Percentiles rank a stretch among this genome's conserved stretches.
phyloP scores from a whole-genome alignment of 2,329 filamentous ascomycete species.

The Colletotrichum sp. region DNA sequence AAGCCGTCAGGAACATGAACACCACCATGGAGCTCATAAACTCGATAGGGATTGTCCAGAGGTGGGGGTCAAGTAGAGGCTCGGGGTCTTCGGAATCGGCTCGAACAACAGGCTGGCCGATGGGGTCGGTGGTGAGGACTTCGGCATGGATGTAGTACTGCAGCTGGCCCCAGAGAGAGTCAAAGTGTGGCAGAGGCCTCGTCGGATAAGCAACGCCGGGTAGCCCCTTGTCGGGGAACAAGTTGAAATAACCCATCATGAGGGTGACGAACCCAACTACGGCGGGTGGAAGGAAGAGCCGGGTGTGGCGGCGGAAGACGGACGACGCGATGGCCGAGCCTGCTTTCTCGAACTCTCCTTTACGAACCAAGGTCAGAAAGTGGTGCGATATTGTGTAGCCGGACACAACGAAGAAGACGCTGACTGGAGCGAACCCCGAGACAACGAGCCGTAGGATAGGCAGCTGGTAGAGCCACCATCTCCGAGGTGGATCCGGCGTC shows the following conservation, averaged over 20 bases:
- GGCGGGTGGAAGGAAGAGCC: conserved; percentile 13
- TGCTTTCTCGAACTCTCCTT: neutral
- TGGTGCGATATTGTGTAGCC: conserved; percentile 38
- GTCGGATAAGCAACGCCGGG: conserved; percentile 27
- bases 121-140: conserved; percentile 16
- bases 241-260: conserved; percentile 25
- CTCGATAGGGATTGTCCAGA: conserved; percentile 69
- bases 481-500: neutral
- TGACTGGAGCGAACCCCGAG: conserved; percentile 32
- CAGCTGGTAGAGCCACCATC: conserved; percentile 21
- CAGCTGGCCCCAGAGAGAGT: conserved; percentile 44
- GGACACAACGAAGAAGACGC: conserved; percentile 41
- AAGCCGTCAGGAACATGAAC: conserved; percentile 56
- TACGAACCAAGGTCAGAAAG: conserved; percentile 28
- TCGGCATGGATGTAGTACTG: conserved; percentile 23
- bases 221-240: neutral
- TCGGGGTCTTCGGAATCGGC: conserved; percentile 29
- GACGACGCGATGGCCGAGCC: conserved; percentile 24
- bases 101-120: neutral
- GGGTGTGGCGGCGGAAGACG: conserved; percentile 16
- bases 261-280: neutral
- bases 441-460: conserved; percentile 32
- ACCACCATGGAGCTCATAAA: conserved; percentile 63
- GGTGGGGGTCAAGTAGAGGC: conserved; percentile 57
- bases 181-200: conserved; percentile 35